Conservation (phyloP, 1,284 basidiomycete species). For the Microbotryum saponariae region DNA sequence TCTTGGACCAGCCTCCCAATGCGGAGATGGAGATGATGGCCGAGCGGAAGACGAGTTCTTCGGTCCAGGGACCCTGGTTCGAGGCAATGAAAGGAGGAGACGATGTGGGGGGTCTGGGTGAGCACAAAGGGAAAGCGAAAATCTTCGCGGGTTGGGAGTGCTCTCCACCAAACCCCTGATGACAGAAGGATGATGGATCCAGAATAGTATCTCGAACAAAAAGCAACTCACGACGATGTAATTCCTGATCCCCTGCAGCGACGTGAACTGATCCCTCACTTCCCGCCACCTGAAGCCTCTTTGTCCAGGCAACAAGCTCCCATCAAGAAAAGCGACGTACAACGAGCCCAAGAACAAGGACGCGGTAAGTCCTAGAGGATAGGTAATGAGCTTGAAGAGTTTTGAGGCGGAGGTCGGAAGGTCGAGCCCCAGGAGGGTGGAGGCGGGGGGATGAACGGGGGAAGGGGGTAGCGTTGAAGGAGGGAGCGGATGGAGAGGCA, state of each 20-base stretch:
- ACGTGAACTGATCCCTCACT: constrained; percentile 45
- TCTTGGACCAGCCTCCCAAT: constrained; percentile 53
- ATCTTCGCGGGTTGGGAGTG: not conserved
- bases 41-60: constrained; percentile 85
- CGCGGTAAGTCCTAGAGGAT: constrained; percentile 51
- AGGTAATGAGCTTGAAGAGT: constrained; percentile 13
- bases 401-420: constrained; percentile 10
- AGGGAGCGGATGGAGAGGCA: constrained; percentile 48
- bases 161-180: not conserved
- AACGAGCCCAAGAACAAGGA: constrained; percentile 77
- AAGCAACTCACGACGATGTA: constrained; percentile 59
- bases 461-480: constrained; percentile 10
- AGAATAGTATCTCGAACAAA: not conserved
- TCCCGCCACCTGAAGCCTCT: constrained; percentile 48
- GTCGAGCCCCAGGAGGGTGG: constrained; percentile 35
- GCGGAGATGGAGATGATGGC: constrained; percentile 69
- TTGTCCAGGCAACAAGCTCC: constrained; percentile 55
- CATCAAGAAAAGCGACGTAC: constrained; percentile 54
- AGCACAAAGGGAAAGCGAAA: not conserved
- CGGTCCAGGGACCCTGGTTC: constrained; percentile 72
- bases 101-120: not conserved
- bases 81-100: not conserved
- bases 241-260: constrained; percentile 62
- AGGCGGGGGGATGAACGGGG: constrained; percentile 32
- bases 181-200: not conserved